Conservation (phyloP, 208 protist genomes). For the Phytomonas sp. region DNA sequence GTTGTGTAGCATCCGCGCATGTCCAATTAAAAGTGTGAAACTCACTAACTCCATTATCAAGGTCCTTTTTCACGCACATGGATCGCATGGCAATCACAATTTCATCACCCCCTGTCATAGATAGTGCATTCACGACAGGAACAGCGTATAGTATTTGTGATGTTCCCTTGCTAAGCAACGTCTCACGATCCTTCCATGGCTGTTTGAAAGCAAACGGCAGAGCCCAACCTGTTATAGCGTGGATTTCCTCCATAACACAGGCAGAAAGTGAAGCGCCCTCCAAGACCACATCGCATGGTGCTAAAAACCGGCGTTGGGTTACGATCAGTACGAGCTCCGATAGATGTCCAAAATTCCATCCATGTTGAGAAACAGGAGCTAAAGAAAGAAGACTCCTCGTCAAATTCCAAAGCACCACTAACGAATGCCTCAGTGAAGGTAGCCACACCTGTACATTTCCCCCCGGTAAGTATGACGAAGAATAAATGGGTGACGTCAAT, state of each 20-base stretch:
- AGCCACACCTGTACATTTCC: conserved; percentile 40
- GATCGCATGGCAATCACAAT: conserved; percentile 37
- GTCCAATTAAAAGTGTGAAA: background rate
- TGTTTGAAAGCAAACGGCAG: background rate
- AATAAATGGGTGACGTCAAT: background rate
- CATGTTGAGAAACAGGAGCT: background rate
- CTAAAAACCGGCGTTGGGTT: conserved; percentile 42
- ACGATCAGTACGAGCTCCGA: conserved; percentile 40
- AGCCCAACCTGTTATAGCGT: conserved; percentile 27
- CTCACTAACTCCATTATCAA: background rate
- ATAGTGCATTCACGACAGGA: conserved; percentile 1
- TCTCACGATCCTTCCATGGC: background rate
- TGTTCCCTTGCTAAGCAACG: background rate
- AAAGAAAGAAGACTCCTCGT: background rate
- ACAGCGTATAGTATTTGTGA: background rate
- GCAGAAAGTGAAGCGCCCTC: conserved; percentile 44
- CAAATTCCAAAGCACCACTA: conserved; percentile 21
- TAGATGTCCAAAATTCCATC: background rate
- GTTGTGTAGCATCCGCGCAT: background rate
- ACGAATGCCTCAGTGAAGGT: conserved; percentile 42
- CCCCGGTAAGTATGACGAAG: background rate
- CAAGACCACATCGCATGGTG: conserved; percentile 51
- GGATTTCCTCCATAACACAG: conserved; percentile 32
- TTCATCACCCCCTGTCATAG: conserved; percentile 11
- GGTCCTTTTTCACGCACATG: conserved; percentile 9